Evolutionary conservation across 2,329 filamentous ascomycete species (phyloP).

Genomic region (Chalaropsis ovoidea): DNA sequence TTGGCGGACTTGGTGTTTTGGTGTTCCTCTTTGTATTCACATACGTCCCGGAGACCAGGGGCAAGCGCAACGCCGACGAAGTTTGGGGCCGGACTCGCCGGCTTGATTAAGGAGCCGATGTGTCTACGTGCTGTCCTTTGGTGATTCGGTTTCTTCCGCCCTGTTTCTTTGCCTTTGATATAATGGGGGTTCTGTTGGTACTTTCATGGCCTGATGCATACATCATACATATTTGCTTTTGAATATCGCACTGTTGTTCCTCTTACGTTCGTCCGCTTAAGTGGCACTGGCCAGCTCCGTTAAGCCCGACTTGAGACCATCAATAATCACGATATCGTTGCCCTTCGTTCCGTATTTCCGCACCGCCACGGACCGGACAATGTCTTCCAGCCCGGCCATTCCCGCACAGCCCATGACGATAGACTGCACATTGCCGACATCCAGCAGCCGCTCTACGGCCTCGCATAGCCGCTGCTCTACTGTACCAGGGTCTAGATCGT

Average conservation of each 20-base stretch:
- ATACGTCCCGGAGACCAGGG: slow-evolving; percentile 78
- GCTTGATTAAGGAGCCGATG: slow-evolving; percentile 36
- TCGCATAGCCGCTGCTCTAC: slow-evolving; percentile 56
- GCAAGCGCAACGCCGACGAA: slow-evolving; percentile 72
- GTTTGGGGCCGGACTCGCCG: slow-evolving; percentile 69
- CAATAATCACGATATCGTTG: slow-evolving; percentile 55
- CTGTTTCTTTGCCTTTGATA: too few relatives aligned
- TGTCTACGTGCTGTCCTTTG: neutral
- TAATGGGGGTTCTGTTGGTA: neutral
- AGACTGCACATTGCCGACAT: slow-evolving; percentile 45
- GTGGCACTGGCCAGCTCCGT: slow-evolving; percentile 47
- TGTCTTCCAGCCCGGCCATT: slow-evolving; percentile 75
- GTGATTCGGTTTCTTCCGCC: neutral
- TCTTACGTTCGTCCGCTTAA: slow-evolving; percentile 34
- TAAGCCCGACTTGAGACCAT: slow-evolving; percentile 65
- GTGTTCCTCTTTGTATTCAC: slow-evolving; percentile 62
- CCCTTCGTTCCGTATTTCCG: slow-evolving; percentile 52
- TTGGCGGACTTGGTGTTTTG: slow-evolving; percentile 60
- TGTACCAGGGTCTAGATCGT: slow-evolving; percentile 54
- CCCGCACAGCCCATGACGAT: slow-evolving; percentile 83
- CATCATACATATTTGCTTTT: neutral
- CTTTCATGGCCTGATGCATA: neutral
- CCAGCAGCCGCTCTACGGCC: slow-evolving; percentile 58
- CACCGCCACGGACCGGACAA: slow-evolving; percentile 58
- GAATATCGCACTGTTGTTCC: neutral